Evolutionary conservation across 768 basidiomycete species (phyloP), one percentile per base, ranked within the genome.

Genomic region (Panaeolus papilionaceus): DNA sequence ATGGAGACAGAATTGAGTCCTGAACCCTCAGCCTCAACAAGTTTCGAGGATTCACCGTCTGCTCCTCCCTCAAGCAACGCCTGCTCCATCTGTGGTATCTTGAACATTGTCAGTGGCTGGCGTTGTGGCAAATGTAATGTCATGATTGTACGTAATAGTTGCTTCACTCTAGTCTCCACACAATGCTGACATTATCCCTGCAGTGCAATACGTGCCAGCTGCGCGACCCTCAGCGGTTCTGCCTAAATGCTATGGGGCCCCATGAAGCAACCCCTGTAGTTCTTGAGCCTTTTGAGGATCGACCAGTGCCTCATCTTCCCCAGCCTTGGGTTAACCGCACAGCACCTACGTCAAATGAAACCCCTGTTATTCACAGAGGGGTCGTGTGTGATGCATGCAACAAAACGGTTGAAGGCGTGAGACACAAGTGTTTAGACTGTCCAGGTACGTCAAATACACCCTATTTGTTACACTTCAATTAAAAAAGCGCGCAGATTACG

Each of bases 401-500:
- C 5, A 70, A 77, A 23, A 83, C 77, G 3, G 82, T 95, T 44
- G 79, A 84, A 65, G 94, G 93, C 11, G 75, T 88, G 65, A 83
- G 94, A 51, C 89, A 93, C 76, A 95, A 95, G 77, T 95, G 94
- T 72, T 77, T 93, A 23, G 90, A 93, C 70, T 95, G 93, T 75
- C 81, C 84, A 61, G 83, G 91, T 92, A 74, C 64, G 84, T 77
- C 18, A 58, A 12, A 61, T 61, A 12, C 12, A 0, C 16, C 28
- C 11, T 2, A 1, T 42, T 42, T 10, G 11, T 4, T 16, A 42
- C 40, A 16, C 16, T 42, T 10, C 4, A 10, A 49, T 51, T 4
- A 64, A 4, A 61, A 42, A 42, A 42, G 47, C 20, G 58, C 28
- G 0, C 62, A 90, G 92, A 93, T 74, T 93, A 89, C 72, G 92